Evolutionary conservation across 345 rosid genomes (phyloP), one percentile per base, ranked within the genome.

Genomic region (Melastoma malabathricum): DNA sequence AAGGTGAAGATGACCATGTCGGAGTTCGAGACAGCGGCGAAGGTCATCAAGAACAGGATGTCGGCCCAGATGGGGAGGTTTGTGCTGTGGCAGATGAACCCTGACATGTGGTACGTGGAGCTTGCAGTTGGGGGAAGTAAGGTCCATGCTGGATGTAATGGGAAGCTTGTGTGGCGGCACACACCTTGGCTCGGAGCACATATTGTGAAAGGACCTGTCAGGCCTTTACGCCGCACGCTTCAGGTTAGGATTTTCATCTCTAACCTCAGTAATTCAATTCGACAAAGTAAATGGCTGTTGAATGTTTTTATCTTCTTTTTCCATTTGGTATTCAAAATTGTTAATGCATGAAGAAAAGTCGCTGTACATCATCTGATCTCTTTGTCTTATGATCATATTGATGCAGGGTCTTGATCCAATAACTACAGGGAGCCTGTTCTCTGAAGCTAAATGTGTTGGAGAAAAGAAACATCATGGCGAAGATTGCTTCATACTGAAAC

Each of bases 111-210:
- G 78, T 69, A 73, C 31, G 64, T 69, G 59, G 78, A 73, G 54
- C 74, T 73, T 8, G 74, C 72, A 1, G 67, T 69, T 34, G 78
- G 77, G 15, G 71, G 69, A 15, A 68, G 65, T 44, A 68, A 65
- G 63, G 68, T 72, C 58, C 71, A 57, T 50, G 78, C 78, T n/a
- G 74, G 78, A 38, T 73, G 78, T 60, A 73, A 73, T 3, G 74
- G 74, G 55, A 69, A 59, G 55, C 69, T 73, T 14, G 78, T 73
- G 14, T 73, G 78, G 78, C 69, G 78, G 66, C 71, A 73, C 61
- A 73, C 78, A 10, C 78, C 78, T 10, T 73, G 78, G 78, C 71
- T 68, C 31, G 78, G 78, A 46, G 56, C 74, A 12, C 71, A 67
- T 44, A 47, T 67, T 53, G 71, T 67, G 13, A 62, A 57, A 54